Base-by-base conservation (phyloP, 371 early-diverging fungal genomes). In the Mortierella sp. region DNA sequence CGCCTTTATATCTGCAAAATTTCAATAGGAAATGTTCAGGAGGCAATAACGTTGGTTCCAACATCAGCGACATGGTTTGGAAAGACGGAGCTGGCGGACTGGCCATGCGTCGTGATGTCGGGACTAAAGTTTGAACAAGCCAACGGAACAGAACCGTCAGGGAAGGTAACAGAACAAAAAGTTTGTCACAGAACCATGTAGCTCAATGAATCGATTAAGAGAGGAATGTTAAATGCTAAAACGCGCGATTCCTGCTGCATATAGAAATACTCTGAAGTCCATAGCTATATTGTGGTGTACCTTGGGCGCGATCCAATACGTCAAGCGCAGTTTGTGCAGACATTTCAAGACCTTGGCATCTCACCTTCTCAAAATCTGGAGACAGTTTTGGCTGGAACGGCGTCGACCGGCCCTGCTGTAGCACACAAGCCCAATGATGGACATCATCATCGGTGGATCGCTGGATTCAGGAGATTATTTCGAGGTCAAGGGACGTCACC, bases 61-160 rank as follows among this genome's bases (percentile, higher is more conserved):
- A 60, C 65, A 24, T 64, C 76, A 2, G 69, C 76, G 0, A 64
- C 70, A 14, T 76, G 76, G 76, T 76, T 76, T 41, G 61, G 60
- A 7, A 69, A 50, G 46, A 69, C 69, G 11, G 69, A 64, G 42
- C 30, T 76, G 53, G 76, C 76, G 5, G 76, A 76, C 26, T 76
- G 76, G 76, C 76, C 76, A 2, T 76, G 76, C 21, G 76, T 76
- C 1, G 62, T 76, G 23, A 69, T 76, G 70, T 56, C 70, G 11
- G 70, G 70, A 31, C 65, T 69, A 11, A 76, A 76, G 15, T 76
- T 76, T 54, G 76, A 76, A 17, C 76, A 69, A 39, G 70, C 70
- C 3, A 69, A 76, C n/a, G 53, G 57, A 15, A 23, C 42, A 15
- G 70, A 76, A 14, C 56, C 65, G 17, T 63, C 61, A 26, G 64